Evolutionary conservation across 2,329 filamentous ascomycete species (phyloP).

Genomic region (Dactylellina parvicollis): DNA sequence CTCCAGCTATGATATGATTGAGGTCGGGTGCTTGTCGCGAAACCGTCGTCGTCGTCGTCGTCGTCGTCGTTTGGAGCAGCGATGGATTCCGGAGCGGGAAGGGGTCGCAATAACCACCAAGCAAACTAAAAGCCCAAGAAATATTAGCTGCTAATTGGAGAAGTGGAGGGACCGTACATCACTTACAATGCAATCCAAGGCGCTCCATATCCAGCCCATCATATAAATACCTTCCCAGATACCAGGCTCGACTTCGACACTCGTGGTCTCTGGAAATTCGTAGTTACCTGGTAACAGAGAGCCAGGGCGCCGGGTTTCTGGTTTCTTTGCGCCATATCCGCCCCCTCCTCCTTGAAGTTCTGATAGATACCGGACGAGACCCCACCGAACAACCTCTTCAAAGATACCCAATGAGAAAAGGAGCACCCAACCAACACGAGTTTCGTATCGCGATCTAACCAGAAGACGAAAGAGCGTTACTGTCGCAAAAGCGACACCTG

Average conservation of each 20-base stretch:
- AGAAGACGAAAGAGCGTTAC: constrained; percentile 20
- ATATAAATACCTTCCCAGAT: constrained; percentile 51
- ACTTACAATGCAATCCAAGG: constrained; percentile 40
- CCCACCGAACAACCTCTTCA: constrained; percentile 44
- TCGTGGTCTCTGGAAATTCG: constrained; percentile 9
- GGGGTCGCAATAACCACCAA: constrained; percentile 34
- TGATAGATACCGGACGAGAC: constrained; percentile 29
- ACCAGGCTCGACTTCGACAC: constrained; percentile 46
- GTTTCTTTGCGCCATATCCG: constrained; percentile 49
- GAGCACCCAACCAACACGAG: constrained; percentile 6
- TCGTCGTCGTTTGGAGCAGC: not conserved
- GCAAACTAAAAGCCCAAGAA: constrained; percentile 6
- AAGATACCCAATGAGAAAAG: constrained; percentile 33
- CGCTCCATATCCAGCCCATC: constrained; percentile 49
- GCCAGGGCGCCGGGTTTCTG: constrained; percentile 14
- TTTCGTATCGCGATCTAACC: constrained; percentile 15
- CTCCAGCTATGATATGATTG: constrained; percentile 51
- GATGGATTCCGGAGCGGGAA: not conserved
- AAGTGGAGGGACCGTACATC: not conserved
- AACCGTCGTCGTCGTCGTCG: not conserved
- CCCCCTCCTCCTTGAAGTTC: constrained; percentile 29
- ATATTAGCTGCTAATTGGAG: not conserved
- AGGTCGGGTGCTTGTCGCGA: constrained; percentile 13
- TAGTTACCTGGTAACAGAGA: not conserved
- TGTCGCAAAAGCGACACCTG: constrained; percentile 36